Evolutionary conservation across 768 basidiomycete species (phyloP), one percentile per base, ranked within the genome.

Genomic region (Calvatia gigantea): DNA sequence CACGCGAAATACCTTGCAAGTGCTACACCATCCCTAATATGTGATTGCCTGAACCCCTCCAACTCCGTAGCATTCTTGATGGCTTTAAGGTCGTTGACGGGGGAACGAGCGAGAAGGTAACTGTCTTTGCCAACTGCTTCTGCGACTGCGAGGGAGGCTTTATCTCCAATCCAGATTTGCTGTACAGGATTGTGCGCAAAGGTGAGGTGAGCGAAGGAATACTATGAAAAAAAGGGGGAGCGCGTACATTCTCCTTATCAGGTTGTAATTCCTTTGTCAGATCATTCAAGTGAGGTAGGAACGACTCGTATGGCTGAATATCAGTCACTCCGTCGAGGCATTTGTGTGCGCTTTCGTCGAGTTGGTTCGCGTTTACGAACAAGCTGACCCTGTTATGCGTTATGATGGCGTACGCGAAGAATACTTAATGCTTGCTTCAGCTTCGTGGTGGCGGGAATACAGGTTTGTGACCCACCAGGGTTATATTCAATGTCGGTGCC

Each of bases 401-500:
- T 33, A 98, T 75, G 29, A 94, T 78, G 2, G 94, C 90, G 66
- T 95, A 97, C 0, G 92, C 84, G 65, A 97, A 98, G 77, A 97
- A 96, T 15, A 97, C 92, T 87, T 63, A 14, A 37, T 58, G 17
- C 62, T 44, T 43, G 6, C 7, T 8, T 6, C 32, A 35, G 54
- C 19, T 58, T 42, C 21, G n/a, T 11, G 48, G 21, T 35, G n/a
- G 19, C 43, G 32, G 33, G 2, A 42, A 3, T 29, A 4, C 27
- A 38, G n/a, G 8, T 42, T 58, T 15, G 23, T 12, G 6, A 55
- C 70, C 15, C 49, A 76, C 77, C 78, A 56, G 78, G 78, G 57
- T 97, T 98, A 72, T 81, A 98, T 31, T 86, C 85, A 63, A 98
- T 95, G 66, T 98, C 96, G 2, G 85, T 82, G 1, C 94, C 95